Evolutionary conservation across 805 yeast species (phyloP).

Genomic region (Lipomyces yamanashiensis): DNA sequence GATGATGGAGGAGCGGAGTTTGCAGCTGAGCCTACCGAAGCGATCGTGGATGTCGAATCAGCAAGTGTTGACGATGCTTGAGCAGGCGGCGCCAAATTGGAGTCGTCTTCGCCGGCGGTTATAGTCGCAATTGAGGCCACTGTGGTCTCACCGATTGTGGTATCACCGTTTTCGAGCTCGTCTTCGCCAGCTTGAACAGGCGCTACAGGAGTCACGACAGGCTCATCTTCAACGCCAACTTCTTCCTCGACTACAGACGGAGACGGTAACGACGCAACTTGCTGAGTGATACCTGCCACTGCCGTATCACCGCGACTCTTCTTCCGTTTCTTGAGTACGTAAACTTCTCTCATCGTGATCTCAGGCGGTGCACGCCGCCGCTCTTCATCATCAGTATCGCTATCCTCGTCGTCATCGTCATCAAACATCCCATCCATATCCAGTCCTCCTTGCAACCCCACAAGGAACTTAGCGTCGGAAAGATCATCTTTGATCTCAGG

Average conservation of each 20-base stretch:
- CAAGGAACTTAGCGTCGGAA: slow-evolving; percentile 34
- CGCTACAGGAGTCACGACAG: slow-evolving; percentile 1
- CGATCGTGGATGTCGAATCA: slow-evolving; percentile 8
- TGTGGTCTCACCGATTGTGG: slow-evolving; percentile 9
- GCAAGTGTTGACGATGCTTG: not conserved
- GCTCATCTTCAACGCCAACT: slow-evolving; percentile 4
- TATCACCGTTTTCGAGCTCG: slow-evolving; percentile 4
- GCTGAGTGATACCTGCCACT: not conserved
- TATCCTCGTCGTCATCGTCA: slow-evolving; percentile 26
- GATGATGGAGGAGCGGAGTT: not conserved
- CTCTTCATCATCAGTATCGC: slow-evolving; percentile 10
- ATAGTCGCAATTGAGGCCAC: slow-evolving; percentile 1
- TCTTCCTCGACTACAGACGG: not conserved
- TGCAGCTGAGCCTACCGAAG: not conserved
- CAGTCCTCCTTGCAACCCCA: slow-evolving; percentile 30
- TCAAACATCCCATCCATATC: slow-evolving; percentile 28
- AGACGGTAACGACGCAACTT: not conserved
- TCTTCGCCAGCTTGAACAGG: not conserved
- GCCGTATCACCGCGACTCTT: slow-evolving; percentile 1
- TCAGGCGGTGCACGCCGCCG: not conserved
- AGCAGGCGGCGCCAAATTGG: not conserved
- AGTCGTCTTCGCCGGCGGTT: not conserved
- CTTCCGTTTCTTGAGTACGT: slow-evolving; percentile 18
- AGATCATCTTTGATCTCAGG: slow-evolving; percentile 29
- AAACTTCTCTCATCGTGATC: slow-evolving; percentile 25